Conservation (phyloP, 2,329 filamentous ascomycete species). For the Beauveria bassiana region DNA sequence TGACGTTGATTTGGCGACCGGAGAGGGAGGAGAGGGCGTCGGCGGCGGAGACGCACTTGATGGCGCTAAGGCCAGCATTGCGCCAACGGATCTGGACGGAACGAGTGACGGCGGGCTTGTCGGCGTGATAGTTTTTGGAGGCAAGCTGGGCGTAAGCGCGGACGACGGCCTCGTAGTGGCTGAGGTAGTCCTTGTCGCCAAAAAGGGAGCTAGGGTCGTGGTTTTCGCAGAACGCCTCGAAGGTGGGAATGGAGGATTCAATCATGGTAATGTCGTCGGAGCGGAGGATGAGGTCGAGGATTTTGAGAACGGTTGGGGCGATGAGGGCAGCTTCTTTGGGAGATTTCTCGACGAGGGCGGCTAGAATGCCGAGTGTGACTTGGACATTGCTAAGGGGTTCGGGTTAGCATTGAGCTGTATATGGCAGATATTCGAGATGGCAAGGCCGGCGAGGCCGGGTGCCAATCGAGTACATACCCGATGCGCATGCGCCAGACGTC, state of each 20-base stretch:
- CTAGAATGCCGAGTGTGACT: conserved; percentile 87
- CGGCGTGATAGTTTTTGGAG: conserved; percentile 48
- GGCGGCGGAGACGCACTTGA: conserved; percentile 72
- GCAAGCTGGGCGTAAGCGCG: conserved; percentile 73
- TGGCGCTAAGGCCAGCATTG: conserved; percentile 65
- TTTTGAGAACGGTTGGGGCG: conserved; percentile 73
- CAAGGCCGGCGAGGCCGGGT: neutral
- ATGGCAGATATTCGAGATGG: neutral
- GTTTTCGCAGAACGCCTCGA: conserved; percentile 80
- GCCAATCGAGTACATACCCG: conserved; percentile 50
- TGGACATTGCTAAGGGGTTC: conserved; percentile 67
- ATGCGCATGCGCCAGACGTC: conserved; percentile 87
- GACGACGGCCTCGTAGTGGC: conserved; percentile 76
- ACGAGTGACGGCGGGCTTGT: conserved; percentile 53
- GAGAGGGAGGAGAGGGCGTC: conserved; percentile 70
- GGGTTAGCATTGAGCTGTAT: conserved; percentile 2
- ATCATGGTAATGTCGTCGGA: conserved; percentile 89
- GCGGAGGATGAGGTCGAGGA: conserved; percentile 73
- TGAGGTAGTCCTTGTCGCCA: conserved; percentile 76
- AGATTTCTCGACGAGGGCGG: conserved; percentile 86
- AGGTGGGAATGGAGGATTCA: conserved; percentile 79
- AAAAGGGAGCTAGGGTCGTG: conserved; percentile 81
- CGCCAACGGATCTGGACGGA: conserved; percentile 74
- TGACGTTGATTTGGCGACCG: conserved; percentile 66
- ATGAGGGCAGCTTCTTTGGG: conserved; percentile 87